These are phyloP conservation scores for Aureobasidium sp. DNA, from an alignment of 2,329 filamentous ascomycete species.

Conservation along the genomic window DNA sequence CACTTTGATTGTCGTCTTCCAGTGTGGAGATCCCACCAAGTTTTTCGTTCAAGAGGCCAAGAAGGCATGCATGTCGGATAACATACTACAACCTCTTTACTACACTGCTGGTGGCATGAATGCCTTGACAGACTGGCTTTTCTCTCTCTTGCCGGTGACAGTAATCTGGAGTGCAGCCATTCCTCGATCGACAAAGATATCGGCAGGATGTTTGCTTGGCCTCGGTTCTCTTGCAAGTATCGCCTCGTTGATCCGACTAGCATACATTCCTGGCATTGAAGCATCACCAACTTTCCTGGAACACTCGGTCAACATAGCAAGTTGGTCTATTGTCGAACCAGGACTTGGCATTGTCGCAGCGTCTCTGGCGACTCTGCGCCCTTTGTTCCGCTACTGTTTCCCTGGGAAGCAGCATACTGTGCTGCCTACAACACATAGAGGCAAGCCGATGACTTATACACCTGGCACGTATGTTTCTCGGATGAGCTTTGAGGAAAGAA, in stretches of 20 bases:
- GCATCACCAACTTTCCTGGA: constrained; percentile 22
- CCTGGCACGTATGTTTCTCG: constrained; percentile 3
- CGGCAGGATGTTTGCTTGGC: constrained; percentile 34
- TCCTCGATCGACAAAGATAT: constrained; percentile 35
- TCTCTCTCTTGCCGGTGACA: constrained; percentile 31
- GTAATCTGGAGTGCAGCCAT: constrained; percentile 20
- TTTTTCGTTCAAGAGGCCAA: constrained; percentile 21
- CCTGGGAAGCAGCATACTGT: background rate
- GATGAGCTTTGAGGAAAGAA: constrained; percentile 2
- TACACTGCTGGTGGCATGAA: constrained; percentile 29
- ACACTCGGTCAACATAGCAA: constrained; percentile 23
- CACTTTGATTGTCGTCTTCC: constrained; percentile 42
- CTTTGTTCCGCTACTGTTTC: constrained; percentile 20
- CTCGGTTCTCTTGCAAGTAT: constrained; percentile 30
- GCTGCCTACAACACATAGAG: background rate
- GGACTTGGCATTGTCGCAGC: constrained; percentile 30
- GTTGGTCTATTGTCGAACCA: constrained; percentile 28
- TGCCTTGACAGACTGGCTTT: constrained; percentile 31
- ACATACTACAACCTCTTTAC: constrained; percentile 22
- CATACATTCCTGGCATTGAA: constrained; percentile 21
- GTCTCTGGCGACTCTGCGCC: constrained; percentile 28
- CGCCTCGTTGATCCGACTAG: constrained; percentile 22
- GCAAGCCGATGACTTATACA: background rate
- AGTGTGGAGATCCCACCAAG: constrained; percentile 26
- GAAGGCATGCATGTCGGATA: constrained; percentile 19